Evolutionary conservation across 1,284 basidiomycete species (phyloP).

Genomic region (Singerocomus inundabilis): DNA sequence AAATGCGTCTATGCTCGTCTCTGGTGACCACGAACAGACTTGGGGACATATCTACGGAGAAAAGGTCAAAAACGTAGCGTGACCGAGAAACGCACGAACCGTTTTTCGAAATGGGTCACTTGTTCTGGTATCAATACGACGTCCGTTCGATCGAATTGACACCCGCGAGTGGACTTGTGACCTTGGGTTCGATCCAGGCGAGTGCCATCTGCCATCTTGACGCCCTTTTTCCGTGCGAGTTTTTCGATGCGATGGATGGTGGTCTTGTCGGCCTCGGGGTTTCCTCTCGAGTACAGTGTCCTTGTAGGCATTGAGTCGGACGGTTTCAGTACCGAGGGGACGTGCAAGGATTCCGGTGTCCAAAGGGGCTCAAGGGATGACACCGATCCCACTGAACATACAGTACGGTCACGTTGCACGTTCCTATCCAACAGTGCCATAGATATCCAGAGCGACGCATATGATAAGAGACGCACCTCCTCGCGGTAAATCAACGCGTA

Average conservation of each 20-base stretch:
- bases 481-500: constrained; percentile 44
- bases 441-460: no score
- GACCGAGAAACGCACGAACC: constrained; percentile 16
- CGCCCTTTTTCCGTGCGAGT: constrained; percentile 36
- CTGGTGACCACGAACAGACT: constrained; percentile 20
- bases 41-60: constrained; percentile 20
- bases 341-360: constrained; percentile 40
- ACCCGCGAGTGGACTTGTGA: constrained; percentile 40
- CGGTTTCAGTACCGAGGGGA: constrained; percentile 33
- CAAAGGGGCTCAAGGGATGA: constrained; percentile 45
- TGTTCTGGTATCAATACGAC: constrained; percentile 28
- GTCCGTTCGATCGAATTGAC: constrained; percentile 23
- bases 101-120: constrained; percentile 30
- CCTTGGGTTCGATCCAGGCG: constrained; percentile 38
- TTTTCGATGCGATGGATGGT: constrained; percentile 44
- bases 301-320: constrained; percentile 20
- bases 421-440: no score
- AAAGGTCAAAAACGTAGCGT: not conserved
- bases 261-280: constrained; percentile 31
- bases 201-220: constrained; percentile 44
- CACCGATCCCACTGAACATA: constrained; percentile 44
- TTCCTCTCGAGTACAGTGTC: constrained; percentile 32
- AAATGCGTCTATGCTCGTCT: no score
- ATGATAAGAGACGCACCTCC: constrained; percentile 29
- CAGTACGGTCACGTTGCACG: constrained; percentile 48